Conservation (phyloP, 495 filamentous ascomycete genomes). For the Penicillium parvum region DNA sequence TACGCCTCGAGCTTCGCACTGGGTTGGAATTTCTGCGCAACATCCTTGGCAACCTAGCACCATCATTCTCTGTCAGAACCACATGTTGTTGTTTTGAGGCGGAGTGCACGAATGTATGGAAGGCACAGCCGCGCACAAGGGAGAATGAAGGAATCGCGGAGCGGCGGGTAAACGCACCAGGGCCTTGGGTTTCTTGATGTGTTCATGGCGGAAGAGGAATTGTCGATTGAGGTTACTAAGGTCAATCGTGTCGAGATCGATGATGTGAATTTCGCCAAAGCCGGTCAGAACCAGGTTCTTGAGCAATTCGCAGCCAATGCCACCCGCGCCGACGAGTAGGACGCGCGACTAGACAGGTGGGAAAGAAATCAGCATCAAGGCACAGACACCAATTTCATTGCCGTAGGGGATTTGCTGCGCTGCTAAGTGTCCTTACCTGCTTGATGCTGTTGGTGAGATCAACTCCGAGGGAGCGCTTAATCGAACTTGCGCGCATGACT, state of each 20-base stretch:
- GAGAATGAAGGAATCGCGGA: slow-evolving; percentile 1
- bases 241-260: slow-evolving; percentile 98
- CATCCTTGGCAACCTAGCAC: slow-evolving; percentile 84
- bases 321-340: slow-evolving; percentile 92
- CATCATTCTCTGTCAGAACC: slow-evolving; percentile 18
- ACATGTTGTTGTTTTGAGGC: background rate
- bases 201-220: slow-evolving; percentile 94
- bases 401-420: background rate
- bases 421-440: slow-evolving; percentile 45
- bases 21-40: slow-evolving; percentile 86
- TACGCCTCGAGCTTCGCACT: slow-evolving; percentile 83
- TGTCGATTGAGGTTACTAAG: slow-evolving; percentile 97
- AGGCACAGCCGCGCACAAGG: slow-evolving; percentile 4
- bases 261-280: slow-evolving; percentile 91
- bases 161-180: slow-evolving; percentile 56
- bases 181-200: slow-evolving; percentile 97
- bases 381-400: background rate
- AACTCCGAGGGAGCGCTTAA: slow-evolving; percentile 58
- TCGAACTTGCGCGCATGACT: slow-evolving; percentile 53
- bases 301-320: slow-evolving; percentile 95
- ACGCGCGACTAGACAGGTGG: slow-evolving; percentile 63
- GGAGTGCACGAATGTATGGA: slow-evolving; percentile 1
- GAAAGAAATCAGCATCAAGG: slow-evolving; percentile 13
- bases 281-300: slow-evolving; percentile 94
- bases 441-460: slow-evolving; percentile 58